These are phyloP conservation scores for Suillus clintonianus DNA, from an alignment of 768 basidiomycete species.

Conservation along the genomic window DNA sequence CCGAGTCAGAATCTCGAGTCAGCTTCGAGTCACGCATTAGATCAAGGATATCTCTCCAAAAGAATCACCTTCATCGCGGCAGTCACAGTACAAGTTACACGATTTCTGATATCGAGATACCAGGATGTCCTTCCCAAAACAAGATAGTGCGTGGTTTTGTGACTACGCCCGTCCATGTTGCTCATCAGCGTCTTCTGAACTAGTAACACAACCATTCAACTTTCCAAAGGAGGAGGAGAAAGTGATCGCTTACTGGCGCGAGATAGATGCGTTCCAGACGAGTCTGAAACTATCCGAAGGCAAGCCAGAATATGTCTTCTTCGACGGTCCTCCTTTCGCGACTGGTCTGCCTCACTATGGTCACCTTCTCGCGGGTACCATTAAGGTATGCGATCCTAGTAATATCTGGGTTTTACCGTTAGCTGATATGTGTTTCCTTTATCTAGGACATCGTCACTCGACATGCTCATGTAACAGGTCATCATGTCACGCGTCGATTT, in stretches of 20 bases:
- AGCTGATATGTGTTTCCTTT: neutral
- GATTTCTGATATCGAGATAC: neutral
- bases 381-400: conserved; percentile 63
- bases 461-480: conserved; percentile 91
- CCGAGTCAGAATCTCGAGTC: neutral
- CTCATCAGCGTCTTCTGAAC: conserved; percentile 11
- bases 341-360: conserved; percentile 97
- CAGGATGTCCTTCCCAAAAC: conserved; percentile 65
- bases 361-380: conserved; percentile 88
- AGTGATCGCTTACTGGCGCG: conserved; percentile 87
- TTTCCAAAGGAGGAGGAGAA: conserved; percentile 90
- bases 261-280: conserved; percentile 97
- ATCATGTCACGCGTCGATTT: conserved; percentile 90
- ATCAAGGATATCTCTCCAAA: neutral
- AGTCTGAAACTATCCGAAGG: conserved; percentile 92
- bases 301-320: conserved; percentile 89
- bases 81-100: neutral
- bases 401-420: conserved; percentile 9
- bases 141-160: conserved; percentile 61
- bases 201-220: conserved; percentile 77
- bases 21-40: neutral
- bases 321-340: conserved; percentile 96
- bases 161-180: neutral
- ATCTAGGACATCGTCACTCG: conserved; percentile 93
- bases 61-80: neutral